Evolutionary conservation across 108 stramenopile genomes (phyloP).

Genomic region (Chaetoceros tenuissimus): DNA sequence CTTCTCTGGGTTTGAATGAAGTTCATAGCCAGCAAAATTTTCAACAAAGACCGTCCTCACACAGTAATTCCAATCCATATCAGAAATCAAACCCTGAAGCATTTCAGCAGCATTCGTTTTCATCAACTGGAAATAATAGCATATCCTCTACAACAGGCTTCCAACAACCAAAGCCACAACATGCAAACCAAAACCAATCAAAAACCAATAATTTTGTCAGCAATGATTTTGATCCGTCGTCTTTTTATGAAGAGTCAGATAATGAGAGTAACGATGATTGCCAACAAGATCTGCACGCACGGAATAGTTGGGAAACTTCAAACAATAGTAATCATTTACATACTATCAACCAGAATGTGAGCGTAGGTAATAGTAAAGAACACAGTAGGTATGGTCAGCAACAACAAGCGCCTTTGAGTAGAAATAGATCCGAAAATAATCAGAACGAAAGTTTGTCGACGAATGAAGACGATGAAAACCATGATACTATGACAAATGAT

Average conservation of each 20-base stretch:
- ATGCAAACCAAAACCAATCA: neutral
- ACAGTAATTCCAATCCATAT: neutral
- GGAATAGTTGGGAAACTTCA: neutral
- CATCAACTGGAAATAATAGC: too few species aligned
- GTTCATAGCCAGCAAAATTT: neutral
- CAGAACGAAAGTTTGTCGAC: neutral
- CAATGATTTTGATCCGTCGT: neutral
- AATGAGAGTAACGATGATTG: neutral
- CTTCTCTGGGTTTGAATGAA: neutral
- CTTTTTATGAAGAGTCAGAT: neutral
- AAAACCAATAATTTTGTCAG: neutral
- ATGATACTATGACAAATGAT: neutral
- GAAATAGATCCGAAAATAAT: neutral
- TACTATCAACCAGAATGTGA: neutral
- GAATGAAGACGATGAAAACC: neutral
- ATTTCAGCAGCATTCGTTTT: neutral
- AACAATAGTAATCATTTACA: neutral
- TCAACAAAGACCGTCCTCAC: neutral
- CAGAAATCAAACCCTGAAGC: neutral
- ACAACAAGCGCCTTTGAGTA: neutral
- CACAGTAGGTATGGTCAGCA: neutral
- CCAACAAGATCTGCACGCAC: too few species aligned
- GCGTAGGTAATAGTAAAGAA: neutral
- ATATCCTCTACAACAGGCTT: too few species aligned
- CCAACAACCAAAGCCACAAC: too few species aligned